phyloP scores from a whole-genome alignment of 148 eudicot species.

The Gaultheria prostrata region DNA sequence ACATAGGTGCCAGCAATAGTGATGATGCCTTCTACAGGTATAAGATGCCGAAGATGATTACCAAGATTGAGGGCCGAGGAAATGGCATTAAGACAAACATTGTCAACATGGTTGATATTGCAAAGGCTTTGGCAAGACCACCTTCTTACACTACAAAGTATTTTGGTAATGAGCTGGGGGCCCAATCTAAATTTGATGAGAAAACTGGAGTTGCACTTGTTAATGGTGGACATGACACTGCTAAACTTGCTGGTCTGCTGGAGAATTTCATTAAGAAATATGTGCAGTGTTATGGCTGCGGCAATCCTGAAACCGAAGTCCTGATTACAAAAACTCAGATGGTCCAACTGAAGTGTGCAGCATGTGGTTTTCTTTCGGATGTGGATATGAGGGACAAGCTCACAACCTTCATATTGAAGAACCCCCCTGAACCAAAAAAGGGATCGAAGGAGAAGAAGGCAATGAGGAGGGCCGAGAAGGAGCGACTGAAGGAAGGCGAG shows the following conservation, averaged over 20 bases:
- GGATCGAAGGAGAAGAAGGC: conserved; percentile 73
- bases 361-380: conserved; percentile 83
- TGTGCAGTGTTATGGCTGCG: conserved; percentile 89
- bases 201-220: conserved; percentile 73
- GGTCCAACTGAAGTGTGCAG: conserved; percentile 72
- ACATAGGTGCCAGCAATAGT: conserved; percentile 76
- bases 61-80: conserved; percentile 85
- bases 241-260: conserved; percentile 76
- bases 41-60: conserved; percentile 91
- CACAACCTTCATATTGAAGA: conserved; percentile 75
- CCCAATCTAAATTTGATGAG: conserved; percentile 85
- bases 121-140: conserved; percentile 83
- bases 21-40: conserved; percentile 97
- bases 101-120: conserved; percentile 87
- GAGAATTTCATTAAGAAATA: conserved; percentile 82
- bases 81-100: conserved; percentile 87
- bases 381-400: conserved; percentile 90
- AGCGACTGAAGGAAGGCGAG: conserved; percentile 80
- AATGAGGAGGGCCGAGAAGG: conserved; percentile 77
- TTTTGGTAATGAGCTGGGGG: conserved; percentile 88
- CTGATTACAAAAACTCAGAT: conserved; percentile 72
- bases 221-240: conserved; percentile 76
- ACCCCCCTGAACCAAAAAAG: conserved; percentile 70
- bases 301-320: conserved; percentile 84
- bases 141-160: conserved; percentile 80